Evolutionary conservation across 2,329 filamentous ascomycete species (phyloP).

Genomic region (Aureobasidium subglaciale): DNA sequence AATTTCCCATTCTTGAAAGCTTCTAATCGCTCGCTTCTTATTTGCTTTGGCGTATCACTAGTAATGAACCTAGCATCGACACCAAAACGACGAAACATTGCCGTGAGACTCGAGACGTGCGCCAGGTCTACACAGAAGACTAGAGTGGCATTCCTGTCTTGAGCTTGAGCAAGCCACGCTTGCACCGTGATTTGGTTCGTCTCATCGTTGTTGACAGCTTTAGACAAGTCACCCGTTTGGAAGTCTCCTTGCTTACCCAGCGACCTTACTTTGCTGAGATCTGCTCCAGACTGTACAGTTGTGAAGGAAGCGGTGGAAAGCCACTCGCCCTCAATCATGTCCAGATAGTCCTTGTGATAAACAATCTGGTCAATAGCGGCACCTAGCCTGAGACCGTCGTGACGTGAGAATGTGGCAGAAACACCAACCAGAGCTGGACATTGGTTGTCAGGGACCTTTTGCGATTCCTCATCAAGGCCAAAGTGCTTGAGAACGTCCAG

Average conservation of each 20-base stretch:
- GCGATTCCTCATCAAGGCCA: slow-evolving; percentile 51
- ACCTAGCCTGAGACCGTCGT: slow-evolving; percentile 76
- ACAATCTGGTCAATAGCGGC: slow-evolving; percentile 90
- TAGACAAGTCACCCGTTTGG: slow-evolving; percentile 66
- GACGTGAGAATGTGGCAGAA: slow-evolving; percentile 72
- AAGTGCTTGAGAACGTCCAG: slow-evolving; percentile 72
- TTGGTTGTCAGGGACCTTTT: slow-evolving; percentile 36
- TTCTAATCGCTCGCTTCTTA: slow-evolving; percentile 63
- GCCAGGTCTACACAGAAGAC: slow-evolving; percentile 89
- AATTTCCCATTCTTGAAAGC: slow-evolving; percentile 71
- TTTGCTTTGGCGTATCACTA: slow-evolving; percentile 63
- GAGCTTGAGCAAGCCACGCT: slow-evolving; percentile 74
- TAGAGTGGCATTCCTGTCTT: slow-evolving; percentile 70
- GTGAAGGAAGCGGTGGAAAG: slow-evolving; percentile 89
- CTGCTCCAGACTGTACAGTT: slow-evolving; percentile 75
- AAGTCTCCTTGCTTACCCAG: slow-evolving; percentile 72
- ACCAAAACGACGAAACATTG: slow-evolving; percentile 67
- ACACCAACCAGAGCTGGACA: slow-evolving; percentile 67
- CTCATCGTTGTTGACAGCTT: slow-evolving; percentile 71
- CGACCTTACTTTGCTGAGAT: slow-evolving; percentile 51
- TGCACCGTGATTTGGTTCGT: slow-evolving; percentile 80
- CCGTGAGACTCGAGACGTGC: slow-evolving; percentile 70
- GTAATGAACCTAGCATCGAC: slow-evolving; percentile 85
- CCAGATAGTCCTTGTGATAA: slow-evolving; percentile 79
- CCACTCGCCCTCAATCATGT: slow-evolving; percentile 86